Base-by-base conservation (phyloP, 768 basidiomycete genomes). In the button mushroom (Agaricus bisporus) region DNA sequence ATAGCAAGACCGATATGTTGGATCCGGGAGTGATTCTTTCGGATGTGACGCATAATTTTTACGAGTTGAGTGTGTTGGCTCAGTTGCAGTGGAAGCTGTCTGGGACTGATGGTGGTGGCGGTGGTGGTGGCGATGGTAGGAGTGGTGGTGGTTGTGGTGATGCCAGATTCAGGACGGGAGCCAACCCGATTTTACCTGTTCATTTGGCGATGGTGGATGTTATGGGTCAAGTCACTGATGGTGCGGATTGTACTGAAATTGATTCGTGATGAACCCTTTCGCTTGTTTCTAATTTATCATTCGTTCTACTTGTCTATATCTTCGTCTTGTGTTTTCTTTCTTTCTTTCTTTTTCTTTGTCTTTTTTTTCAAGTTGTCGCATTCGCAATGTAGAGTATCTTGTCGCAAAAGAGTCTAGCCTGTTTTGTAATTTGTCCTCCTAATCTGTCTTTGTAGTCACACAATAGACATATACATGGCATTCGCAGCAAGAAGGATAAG, bases 181-280 rank as follows among this genome's bases (percentile, higher is more conserved):
- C 70, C 49, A 75, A 80, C 60, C 73, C 80, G 9, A 69, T 72
- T 37, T 65, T 92, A 48, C 90, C 89, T 11, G 81, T 86, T 63
- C 89, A 92, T 62, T 72, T 91, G 35, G 83, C 81, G 28, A 86
- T 87, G 14, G 73, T 88, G 22, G 82, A 88, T 54, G 73, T 74
- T 17, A 86, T 89, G 80, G 39, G 45, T 22, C 52, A 44, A 17
- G 52, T 54, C 14, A 22, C 38, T 12, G 52, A 41, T 15, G 45
- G 52, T 41, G 52, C 67, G 69, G 35, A 65, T 66, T 43, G 74
- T 73, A 15, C 61, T 77, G 48, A 70, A 68, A 36, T 47, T 32
- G 66, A 64, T 37, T 51, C 53, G 25, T 63, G 45, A 60, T 56
- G 12, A 17, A 12, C 39, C 22, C 32, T 37, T n/a, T 49, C 45